Evolutionary conservation across 805 yeast genomes (phyloP).

Genomic region (Candida berthetii): DNA sequence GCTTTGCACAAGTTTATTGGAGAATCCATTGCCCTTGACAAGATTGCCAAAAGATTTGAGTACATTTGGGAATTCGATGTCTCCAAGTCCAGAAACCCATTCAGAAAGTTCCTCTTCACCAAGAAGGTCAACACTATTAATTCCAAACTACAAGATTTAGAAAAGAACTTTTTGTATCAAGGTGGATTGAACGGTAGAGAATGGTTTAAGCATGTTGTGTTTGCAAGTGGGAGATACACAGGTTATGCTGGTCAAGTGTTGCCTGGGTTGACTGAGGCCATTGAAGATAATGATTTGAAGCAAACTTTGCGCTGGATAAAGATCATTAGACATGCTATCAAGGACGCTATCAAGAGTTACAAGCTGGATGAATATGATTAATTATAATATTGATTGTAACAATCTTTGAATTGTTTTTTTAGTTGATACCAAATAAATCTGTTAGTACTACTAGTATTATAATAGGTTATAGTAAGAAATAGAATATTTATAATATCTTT

Average conservation of each 20-base stretch:
- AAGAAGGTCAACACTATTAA: slow-evolving; percentile 24
- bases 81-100: slow-evolving; percentile 23
- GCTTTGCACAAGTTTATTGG: slow-evolving; percentile 19
- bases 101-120: slow-evolving; percentile 21
- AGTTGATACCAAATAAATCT: too few relatives aligned
- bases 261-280: slow-evolving; percentile 46
- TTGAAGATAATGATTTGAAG: slow-evolving; percentile 37
- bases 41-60: slow-evolving; percentile 12
- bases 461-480: too few relatives aligned
- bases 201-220: slow-evolving; percentile 50
- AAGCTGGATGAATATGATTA: too few relatives aligned
- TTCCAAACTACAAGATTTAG: slow-evolving; percentile 31
- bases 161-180: slow-evolving; percentile 36
- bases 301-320: slow-evolving; percentile 21
- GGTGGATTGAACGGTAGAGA: slow-evolving; percentile 40
- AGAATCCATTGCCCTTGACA: slow-evolving; percentile 21
- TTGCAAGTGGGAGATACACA: slow-evolving; percentile 48
- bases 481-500: not conserved
- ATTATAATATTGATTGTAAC: too few relatives aligned
- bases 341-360: slow-evolving; percentile 1
- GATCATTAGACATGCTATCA: slow-evolving; percentile 10
- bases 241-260: slow-evolving; percentile 50
- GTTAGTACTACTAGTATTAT: too few relatives aligned
- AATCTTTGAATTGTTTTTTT: too few relatives aligned
- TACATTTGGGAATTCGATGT: slow-evolving; percentile 20